phyloP scores from a whole-genome alignment of 257 asterid species.

The Solanum appendiculatum region DNA sequence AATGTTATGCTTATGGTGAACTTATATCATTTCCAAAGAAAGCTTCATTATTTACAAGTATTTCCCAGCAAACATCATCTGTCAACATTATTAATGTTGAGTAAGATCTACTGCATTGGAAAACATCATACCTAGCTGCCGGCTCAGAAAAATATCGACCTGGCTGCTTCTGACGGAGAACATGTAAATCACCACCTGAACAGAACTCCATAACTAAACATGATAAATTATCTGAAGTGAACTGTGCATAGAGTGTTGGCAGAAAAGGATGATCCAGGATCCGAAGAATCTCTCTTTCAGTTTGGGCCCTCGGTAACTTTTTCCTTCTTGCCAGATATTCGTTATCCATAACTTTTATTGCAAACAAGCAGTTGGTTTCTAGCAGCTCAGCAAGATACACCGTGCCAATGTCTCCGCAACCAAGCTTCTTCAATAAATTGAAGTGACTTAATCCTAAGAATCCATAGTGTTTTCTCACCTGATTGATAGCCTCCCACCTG shows the following conservation, averaged over 20 bases:
- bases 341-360: slow-evolving; percentile 70
- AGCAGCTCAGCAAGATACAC: slow-evolving; percentile 65
- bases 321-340: slow-evolving; percentile 56
- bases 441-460: slow-evolving; percentile 47
- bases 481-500: slow-evolving; percentile 68
- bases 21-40: neutral
- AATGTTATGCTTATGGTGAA: neutral
- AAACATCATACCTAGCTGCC: slow-evolving; percentile 50
- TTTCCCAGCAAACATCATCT: neutral
- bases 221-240: slow-evolving; percentile 54
- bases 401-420: slow-evolving; percentile 71
- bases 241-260: slow-evolving; percentile 62
- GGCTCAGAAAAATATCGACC: slow-evolving; percentile 51
- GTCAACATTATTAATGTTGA: neutral
- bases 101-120: neutral
- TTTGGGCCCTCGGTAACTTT: slow-evolving; percentile 66
- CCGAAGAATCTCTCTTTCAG: slow-evolving; percentile 60
- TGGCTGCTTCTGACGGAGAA: slow-evolving; percentile 67
- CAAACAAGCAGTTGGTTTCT: slow-evolving; percentile 48
- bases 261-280: slow-evolving; percentile 77
- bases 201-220: slow-evolving; percentile 73
- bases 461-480: slow-evolving; percentile 41
- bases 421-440: slow-evolving; percentile 56
- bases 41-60: neutral
- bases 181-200: slow-evolving; percentile 82